Evolutionary conservation across 305 asterid genomes (phyloP), one percentile per base, ranked within the genome.

Genomic region (Monarda citriodora): DNA sequence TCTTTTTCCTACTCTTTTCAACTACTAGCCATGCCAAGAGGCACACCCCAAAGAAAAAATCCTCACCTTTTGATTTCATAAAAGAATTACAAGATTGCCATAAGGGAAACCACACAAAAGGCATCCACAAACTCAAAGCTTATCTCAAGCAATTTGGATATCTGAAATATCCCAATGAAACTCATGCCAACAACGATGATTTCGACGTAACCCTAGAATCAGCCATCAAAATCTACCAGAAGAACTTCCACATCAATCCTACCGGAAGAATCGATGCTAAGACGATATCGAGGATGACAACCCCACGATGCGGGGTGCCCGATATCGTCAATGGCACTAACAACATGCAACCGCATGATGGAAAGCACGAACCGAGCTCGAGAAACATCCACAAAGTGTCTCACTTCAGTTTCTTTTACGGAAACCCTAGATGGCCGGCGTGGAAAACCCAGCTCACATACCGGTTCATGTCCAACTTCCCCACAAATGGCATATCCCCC

Each of bases 111-210:
- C 31, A 64, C 6, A 41, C 71, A 4, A 52, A 62, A 52, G 85
- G 56, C 3, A 56, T 73, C 46, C 66, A 69, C 3, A 0, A 61
- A 1, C 68, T 74, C 53, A 73, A 65, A 37, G 21, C 22, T 41
- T 72, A 72, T 46, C 74, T 77, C 40, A 9, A 65, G 9, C 3
- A n/a, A 45, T 78, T 79, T 34, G 84, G 82, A 22, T 68, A 78
- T 60, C 58, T 17, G 3, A 18, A 50, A n/a, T 21, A 64, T 22
- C 26, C 0, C 1, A 44, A 42, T 18, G 32, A 13, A 56, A 16
- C 38, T 21, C 55, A 51, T 16, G 22, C 65, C 46, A 40, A 54
- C 17, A 11, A 42, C 47, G 77, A 69, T 12, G 21, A 53, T n/a
- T 63, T 71, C 56, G 77, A 74, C 16, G 64, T 16, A 4, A 46